phyloP scores from a whole-genome alignment of 495 filamentous ascomycete species.

The Sordaria brevicollis region DNA sequence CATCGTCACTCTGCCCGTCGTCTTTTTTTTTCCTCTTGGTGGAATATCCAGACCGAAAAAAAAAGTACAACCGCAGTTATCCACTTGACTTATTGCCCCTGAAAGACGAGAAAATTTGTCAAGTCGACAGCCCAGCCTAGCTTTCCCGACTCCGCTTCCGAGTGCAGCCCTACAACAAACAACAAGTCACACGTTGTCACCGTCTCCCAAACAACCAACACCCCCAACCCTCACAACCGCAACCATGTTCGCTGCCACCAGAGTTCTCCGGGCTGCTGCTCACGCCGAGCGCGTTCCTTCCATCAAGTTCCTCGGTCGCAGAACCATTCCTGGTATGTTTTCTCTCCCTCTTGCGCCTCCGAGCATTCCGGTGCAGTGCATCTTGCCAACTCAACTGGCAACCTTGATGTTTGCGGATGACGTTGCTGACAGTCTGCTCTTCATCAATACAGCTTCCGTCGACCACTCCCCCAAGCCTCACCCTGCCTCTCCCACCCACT shows the following conservation, averaged over 20 bases:
- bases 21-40: neutral
- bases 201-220: neutral
- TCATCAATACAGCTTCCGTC: conserved; percentile 43
- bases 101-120: neutral
- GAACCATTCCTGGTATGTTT: conserved; percentile 64
- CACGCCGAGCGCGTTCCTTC: conserved; percentile 60
- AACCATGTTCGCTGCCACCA: conserved; percentile 51
- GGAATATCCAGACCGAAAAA: neutral
- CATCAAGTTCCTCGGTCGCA: conserved; percentile 89
- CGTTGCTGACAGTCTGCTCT: neutral
- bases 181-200: neutral
- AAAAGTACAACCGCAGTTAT: neutral
- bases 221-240: neutral
- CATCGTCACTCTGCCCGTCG: neutral
- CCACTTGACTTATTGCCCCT: neutral
- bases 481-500: conserved; percentile 44
- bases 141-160: neutral
- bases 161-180: neutral
- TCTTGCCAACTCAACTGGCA: neutral
- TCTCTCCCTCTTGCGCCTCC: neutral
- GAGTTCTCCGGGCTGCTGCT: conserved; percentile 52
- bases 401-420: neutral
- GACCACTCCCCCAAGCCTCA: conserved; percentile 73
- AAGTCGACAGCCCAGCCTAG: neutral
- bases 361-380: neutral